Evolutionary conservation across 228 moss, liverwort and hornwort species (phyloP).

Genomic region (Sphagnum fallax): DNA sequence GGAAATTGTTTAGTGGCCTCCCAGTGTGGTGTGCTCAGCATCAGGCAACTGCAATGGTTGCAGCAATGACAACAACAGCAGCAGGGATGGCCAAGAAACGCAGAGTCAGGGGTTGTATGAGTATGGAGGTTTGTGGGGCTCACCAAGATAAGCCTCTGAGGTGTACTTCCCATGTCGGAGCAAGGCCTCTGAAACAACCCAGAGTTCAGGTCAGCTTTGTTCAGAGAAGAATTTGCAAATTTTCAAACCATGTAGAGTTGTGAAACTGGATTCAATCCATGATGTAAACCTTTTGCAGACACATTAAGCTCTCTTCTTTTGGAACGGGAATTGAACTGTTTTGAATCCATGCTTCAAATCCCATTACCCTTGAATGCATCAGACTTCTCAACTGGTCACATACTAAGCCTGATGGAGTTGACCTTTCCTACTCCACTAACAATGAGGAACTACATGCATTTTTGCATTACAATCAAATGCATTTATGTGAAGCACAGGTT

Average conservation of each 20-base stretch:
- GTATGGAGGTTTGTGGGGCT: background rate
- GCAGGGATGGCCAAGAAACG: background rate
- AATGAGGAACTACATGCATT: too few relatives aligned
- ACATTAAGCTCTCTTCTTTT: background rate
- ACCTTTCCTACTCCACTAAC: too few relatives aligned
- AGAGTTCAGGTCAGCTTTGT: background rate
- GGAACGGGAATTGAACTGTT: background rate
- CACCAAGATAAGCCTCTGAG: background rate
- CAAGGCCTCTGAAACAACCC: background rate
- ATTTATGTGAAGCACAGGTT: too few relatives aligned
- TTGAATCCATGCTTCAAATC: background rate
- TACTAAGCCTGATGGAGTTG: too few relatives aligned
- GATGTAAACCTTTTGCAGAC: background rate
- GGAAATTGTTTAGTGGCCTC: background rate
- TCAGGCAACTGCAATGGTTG: background rate
- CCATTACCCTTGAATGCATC: background rate
- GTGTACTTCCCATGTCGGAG: background rate
- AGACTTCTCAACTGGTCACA: background rate
- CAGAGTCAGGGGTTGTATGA: background rate
- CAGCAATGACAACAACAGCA: background rate
- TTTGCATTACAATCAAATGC: too few relatives aligned
- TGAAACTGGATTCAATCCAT: background rate
- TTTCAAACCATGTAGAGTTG: background rate
- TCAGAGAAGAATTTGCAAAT: background rate
- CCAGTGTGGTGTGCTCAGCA: background rate